Evolutionary conservation across 179 eudicot genomes (phyloP), one percentile per base, ranked within the genome.

Genomic region (Patellifolia procumbens): DNA sequence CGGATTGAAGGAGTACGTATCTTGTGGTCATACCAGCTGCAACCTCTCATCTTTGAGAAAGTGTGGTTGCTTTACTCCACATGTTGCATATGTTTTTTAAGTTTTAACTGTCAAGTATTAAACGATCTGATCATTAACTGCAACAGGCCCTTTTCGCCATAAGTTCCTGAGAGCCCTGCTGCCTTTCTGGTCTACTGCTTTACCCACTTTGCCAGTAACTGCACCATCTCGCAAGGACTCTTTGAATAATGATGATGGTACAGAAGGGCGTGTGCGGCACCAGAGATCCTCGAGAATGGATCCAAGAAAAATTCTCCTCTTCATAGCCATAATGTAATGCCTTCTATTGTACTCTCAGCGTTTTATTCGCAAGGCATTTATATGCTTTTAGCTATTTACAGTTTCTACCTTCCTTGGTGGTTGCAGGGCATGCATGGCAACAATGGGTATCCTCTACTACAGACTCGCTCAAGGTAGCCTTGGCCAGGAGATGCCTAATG

Each of bases 381-480:
- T 26, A 24, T 70, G 42, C 15, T 62, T 55, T 72, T 29, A 2
- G 19, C 35, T 20, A 5, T 34, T 35, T 31, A 49, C 5, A 16
- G 22, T 20, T 60, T 39, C 42, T 35, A 24, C n/a, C 0, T 56
- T 39, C 12, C 59, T 22, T 55, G 46, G 32, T 65, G 37, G 29
- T 74, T 87, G 82, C 88, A 94, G 98, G 97, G 97, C 98, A 13
- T 94, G 98, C 83, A 78, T 94, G 94, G 98, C 97, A 67, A 94
- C 98, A 17, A 94, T 94, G 97, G 97, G 92, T 74, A 94, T 92
- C 70, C 84, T 94, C 67, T 94, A 94, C 81, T 94, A 92, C 87
- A 92, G 97, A 86, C 79, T 94, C 35, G 86, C 97, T n/a, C 97
- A 92, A 80, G 81, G 94, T 45, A 89, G 91, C 69, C 72, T 89